Evolutionary conservation across 176 grass and related monocot species (phyloP), one percentile per base, ranked within the genome.

Genomic region (Raddia distichophylla): DNA sequence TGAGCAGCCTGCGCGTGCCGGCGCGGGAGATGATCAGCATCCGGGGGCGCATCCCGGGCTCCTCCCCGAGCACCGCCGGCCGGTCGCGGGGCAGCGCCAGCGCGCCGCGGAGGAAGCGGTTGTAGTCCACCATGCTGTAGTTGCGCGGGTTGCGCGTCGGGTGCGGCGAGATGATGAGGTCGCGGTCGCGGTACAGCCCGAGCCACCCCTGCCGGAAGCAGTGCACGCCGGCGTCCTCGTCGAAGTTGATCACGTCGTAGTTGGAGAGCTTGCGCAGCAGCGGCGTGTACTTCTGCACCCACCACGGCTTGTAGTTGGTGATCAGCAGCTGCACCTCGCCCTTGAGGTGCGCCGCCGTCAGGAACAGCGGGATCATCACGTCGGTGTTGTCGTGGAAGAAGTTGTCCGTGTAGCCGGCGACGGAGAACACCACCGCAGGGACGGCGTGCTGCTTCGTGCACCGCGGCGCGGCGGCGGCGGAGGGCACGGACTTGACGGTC

Each of bases 311-410:
- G 80, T 71, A 91, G 76, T 93, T 91, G 45, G 88, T 85, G 35
- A 93, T 69, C 13, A 97, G 70, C 34, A 82, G 83, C 86, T 97
- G 91, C 52, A 97, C 91, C 50, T 91, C 88, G 54, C 94, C 94
- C 7, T 91, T 75, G 11, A 87, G 88, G 33, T 97, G 83, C 14
- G 67, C 16, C 37, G 84, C 53, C 1, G 91, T 91, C 3, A 97
- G 66, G 86, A 97, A 97, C 22, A 93, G 73, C 14, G 94, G 94
- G 35, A 93, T 80, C 50, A 97, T 33, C 45, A 60, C 84, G 20
- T 97, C 91, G 0, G 86, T 69, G 78, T 88, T 89, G 91, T 93
- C 94, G 60, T 97, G 91, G 84, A 97, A 97, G 84, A 97, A 89
- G 85, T 97, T 97, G 32, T 92, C 91, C 27, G 91, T 91, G 88